phyloP scores from a whole-genome alignment of 768 basidiomycete genomes.

The Pisolithus marmoratus region DNA sequence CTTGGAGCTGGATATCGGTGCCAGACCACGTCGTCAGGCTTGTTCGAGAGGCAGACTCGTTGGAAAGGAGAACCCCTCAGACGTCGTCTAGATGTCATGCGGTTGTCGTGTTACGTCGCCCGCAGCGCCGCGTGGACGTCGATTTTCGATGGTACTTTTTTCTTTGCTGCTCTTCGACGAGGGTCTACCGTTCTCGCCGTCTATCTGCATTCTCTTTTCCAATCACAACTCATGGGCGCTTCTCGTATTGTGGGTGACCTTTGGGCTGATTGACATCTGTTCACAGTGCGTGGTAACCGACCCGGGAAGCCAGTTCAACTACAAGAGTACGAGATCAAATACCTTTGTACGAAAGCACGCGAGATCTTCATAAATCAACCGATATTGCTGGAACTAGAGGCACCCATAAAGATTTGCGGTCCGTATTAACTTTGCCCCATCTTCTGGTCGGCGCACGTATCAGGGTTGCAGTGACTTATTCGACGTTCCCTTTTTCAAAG shows the following conservation, averaged over 20 bases:
- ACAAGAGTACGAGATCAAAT: constrained; percentile 99
- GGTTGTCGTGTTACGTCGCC: background rate
- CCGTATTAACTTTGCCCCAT: constrained; percentile 24
- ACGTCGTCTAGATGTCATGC: background rate
- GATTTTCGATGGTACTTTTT: background rate
- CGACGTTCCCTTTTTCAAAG: constrained; percentile 36
- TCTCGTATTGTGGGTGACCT: constrained; percentile 15
- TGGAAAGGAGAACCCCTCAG: background rate
- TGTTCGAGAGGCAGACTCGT: background rate
- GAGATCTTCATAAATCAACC: constrained; percentile 99
- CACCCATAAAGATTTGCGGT: constrained; percentile 99
- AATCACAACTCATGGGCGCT: background rate
- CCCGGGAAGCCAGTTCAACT: constrained; percentile 98
- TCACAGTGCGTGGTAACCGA: constrained; percentile 90
- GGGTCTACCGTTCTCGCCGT: too few relatives aligned
- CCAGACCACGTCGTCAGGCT: background rate
- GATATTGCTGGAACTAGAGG: constrained; percentile 95
- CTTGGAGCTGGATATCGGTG: constrained; percentile 1
- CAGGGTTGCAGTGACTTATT: constrained; percentile 18
- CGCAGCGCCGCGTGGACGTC: constrained; percentile 2
- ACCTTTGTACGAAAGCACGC: constrained; percentile 95
- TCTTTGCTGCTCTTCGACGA: background rate
- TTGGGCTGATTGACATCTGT: constrained; percentile 17
- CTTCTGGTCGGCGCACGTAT: constrained; percentile 9
- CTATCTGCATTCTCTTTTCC: too few relatives aligned